Evolutionary conservation across 2,329 filamentous ascomycete genomes (phyloP).

Genomic region (Xylaria sp.): DNA sequence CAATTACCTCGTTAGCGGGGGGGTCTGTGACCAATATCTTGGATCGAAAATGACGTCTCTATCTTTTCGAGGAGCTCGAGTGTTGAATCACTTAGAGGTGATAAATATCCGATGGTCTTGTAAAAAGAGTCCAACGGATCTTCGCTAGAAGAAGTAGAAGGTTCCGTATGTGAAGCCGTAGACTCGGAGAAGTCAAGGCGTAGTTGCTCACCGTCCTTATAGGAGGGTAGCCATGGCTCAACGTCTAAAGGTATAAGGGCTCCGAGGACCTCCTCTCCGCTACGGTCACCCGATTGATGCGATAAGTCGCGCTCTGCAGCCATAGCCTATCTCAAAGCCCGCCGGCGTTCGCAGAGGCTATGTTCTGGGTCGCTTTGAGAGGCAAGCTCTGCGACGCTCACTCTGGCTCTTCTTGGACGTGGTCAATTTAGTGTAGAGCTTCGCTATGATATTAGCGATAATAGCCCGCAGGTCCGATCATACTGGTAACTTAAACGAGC

Average conservation of each 20-base stretch:
- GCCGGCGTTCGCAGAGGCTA: not conserved
- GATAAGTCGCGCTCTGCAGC: no score
- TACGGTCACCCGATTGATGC: not conserved
- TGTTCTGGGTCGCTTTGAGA: not conserved
- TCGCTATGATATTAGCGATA: not conserved
- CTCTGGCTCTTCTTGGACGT: not conserved
- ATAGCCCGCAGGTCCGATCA: not conserved
- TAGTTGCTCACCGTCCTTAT: not conserved
- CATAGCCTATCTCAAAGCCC: not conserved
- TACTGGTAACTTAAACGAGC: not conserved
- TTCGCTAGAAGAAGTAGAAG: not conserved
- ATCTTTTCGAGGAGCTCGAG: not conserved
- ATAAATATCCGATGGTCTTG: no score
- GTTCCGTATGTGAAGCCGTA: not conserved
- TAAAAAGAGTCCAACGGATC: no score
- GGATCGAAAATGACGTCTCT: not conserved
- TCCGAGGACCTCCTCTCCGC: not conserved
- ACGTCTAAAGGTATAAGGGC: not conserved
- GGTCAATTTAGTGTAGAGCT: not conserved
- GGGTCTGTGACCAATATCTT: not conserved
- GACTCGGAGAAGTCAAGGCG: not conserved
- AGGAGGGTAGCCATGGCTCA: not conserved
- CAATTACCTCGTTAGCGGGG: not conserved
- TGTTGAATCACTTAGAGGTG: not conserved
- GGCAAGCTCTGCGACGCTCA: not conserved